Conservation (phyloP, 305 asterid genomes). For the Rubia balearica region DNA sequence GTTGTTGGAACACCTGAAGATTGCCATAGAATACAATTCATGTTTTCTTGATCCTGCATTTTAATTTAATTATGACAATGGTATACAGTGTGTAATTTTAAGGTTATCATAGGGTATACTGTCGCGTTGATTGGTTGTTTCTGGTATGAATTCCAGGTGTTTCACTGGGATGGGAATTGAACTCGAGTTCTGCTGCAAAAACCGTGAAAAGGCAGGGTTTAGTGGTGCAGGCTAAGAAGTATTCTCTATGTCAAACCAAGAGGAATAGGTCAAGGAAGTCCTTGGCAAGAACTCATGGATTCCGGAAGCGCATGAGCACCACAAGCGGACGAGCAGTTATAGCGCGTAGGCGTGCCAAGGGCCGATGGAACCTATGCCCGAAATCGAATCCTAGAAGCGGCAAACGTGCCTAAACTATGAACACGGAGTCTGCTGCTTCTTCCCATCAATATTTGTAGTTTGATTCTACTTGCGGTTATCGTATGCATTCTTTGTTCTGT, state of each 20-base stretch:
- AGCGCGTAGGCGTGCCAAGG: constrained; percentile 78
- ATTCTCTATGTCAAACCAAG: constrained; percentile 73
- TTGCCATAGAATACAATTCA: background rate
- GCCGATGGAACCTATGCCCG: constrained; percentile 71
- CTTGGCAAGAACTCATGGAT: constrained; percentile 79
- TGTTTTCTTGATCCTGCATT: background rate
- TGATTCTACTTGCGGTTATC: constrained; percentile 9
- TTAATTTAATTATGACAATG: background rate
- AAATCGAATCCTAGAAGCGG: constrained; percentile 43
- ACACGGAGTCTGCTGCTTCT: constrained; percentile 7
- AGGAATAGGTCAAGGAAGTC: constrained; percentile 84
- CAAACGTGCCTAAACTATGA: constrained; percentile 25
- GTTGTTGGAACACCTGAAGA: background rate
- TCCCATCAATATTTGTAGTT: constrained; percentile 18
- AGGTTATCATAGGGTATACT: background rate
- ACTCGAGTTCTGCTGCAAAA: constrained; percentile 25
- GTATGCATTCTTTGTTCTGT: background rate
- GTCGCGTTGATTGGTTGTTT: background rate
- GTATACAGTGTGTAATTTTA: background rate
- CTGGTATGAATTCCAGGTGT: constrained; percentile 31
- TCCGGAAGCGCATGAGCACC: constrained; percentile 80
- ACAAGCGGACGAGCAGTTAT: constrained; percentile 61
- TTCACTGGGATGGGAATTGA: constrained; percentile 40
- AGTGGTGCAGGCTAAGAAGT: constrained; percentile 57
- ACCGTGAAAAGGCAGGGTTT: constrained; percentile 39